A percentile compares a stretch with the other conserved stretches of the same genome.
Evolutionary conservation across 2,329 filamentous ascomycete species (phyloP).

Genomic region (Talaromyces marneffei): DNA sequence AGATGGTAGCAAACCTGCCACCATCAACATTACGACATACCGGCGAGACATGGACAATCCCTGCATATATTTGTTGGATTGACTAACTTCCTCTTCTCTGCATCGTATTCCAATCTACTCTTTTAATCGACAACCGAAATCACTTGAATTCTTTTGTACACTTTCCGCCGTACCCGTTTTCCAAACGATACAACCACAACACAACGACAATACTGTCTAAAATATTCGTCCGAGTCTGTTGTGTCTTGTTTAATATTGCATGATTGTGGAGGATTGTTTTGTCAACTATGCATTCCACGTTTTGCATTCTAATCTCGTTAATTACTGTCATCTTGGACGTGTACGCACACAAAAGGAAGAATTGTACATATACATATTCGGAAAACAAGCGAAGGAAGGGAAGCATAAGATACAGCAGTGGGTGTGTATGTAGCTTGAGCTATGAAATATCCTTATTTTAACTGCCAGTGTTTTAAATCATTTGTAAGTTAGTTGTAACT

Average conservation of each 20-base stretch:
- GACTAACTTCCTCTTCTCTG: not conserved
- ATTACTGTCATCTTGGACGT: not conserved
- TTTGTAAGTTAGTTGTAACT: not conserved
- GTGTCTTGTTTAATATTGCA: constrained; percentile 3
- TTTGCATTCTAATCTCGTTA: not conserved
- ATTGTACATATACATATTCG: constrained; percentile 2
- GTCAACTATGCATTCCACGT: not conserved
- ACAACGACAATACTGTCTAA: not conserved
- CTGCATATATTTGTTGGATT: constrained; percentile 1
- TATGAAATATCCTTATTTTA: constrained; percentile 1
- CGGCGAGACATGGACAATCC: not conserved
- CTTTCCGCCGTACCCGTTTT: constrained; percentile 8
- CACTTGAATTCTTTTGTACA: constrained; percentile 8
- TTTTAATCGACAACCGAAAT: constrained; percentile 9
- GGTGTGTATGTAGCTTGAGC: constrained; percentile 1
- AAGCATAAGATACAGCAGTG: not conserved
- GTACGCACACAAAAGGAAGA: not conserved
- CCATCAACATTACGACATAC: not conserved
- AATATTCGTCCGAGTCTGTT: not conserved
- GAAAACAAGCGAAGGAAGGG: not conserved
- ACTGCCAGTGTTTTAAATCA: not conserved
- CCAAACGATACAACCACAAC: not conserved
- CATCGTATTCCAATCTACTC: constrained; percentile 7
- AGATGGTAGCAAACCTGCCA: not conserved
- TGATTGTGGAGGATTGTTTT: not conserved